These are phyloP conservation scores for Hordeum pubiflorum DNA, from an alignment of 202 grass and related monocot genomes.

Conservation along the genomic window DNA sequence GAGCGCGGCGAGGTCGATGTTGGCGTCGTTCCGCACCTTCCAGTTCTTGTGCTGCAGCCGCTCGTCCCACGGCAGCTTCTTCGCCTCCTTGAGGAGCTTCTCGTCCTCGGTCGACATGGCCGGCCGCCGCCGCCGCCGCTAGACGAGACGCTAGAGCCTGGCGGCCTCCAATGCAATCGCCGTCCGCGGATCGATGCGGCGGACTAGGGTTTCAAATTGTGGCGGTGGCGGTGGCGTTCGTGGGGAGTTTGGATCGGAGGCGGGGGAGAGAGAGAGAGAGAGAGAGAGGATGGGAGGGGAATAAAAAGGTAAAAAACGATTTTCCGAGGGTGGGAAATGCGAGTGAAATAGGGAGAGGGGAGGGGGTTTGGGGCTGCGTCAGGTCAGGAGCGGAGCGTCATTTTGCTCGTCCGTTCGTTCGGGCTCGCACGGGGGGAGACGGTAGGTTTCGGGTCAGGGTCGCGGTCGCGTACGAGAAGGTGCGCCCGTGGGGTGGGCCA, in stretches of 20 bases:
- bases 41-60: constrained; percentile 93
- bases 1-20: constrained; percentile 85
- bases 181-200: constrained; percentile 21
- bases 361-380: constrained; percentile 12
- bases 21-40: constrained; percentile 97
- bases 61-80: constrained; percentile 96
- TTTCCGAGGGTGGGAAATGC: constrained; percentile 21
- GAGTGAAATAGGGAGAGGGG: constrained; percentile 18
- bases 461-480: constrained; percentile 7
- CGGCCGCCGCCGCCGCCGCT: constrained; percentile 21
- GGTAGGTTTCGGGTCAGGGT: constrained; percentile 66
- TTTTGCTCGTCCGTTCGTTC: constrained; percentile 21
- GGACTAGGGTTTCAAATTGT: constrained; percentile 46
- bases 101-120: constrained; percentile 97
- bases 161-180: neutral
- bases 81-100: constrained; percentile 98
- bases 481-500: neutral
- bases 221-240: constrained; percentile 13
- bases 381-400: constrained; percentile 35
- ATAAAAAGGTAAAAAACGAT: constrained; percentile 23
- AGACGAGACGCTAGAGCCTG: neutral
- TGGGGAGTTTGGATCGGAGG: constrained; percentile 31
- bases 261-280: neutral
- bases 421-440: constrained; percentile 40
- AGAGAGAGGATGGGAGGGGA: neutral